phyloP scores from a whole-genome alignment of 2,329 filamentous ascomycete genomes.

The Berkeleyomyces rouxiae region DNA sequence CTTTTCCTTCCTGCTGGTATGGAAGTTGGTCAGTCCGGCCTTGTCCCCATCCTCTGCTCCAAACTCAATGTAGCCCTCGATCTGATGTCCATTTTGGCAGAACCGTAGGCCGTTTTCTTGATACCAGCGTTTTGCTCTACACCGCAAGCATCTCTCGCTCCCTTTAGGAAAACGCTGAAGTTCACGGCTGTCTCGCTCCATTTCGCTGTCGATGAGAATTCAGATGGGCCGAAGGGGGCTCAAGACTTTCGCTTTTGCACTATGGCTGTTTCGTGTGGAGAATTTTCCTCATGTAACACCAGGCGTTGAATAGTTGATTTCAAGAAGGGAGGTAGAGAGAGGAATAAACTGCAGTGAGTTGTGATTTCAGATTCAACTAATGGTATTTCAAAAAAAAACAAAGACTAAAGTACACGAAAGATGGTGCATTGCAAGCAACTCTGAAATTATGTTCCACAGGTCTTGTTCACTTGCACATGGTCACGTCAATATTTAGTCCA shows the following conservation, averaged over 20 bases:
- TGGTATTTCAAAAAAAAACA: too few relatives aligned
- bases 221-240: not conserved
- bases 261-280: not conserved
- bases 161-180: conserved; percentile 35
- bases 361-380: too few relatives aligned
- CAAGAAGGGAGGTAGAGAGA: not conserved
- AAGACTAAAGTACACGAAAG: too few relatives aligned
- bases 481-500: too few relatives aligned
- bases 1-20: conserved; percentile 18
- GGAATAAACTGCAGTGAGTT: not conserved
- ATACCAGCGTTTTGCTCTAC: conserved; percentile 56
- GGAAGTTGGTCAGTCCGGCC: conserved; percentile 37
- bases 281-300: not conserved
- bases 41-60: conserved; percentile 53
- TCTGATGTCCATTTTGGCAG: conserved; percentile 65
- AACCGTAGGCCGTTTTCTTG: conserved; percentile 61
- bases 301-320: not conserved
- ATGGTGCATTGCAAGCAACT: too few relatives aligned
- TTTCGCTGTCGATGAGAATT: conserved; percentile 16
- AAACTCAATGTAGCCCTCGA: conserved; percentile 48
- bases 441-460: too few relatives aligned
- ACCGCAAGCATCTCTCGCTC: conserved; percentile 41
- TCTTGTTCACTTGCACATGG: too few relatives aligned
- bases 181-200: conserved; percentile 25
- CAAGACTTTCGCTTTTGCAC: too few relatives aligned